Evolutionary conservation across 768 basidiomycete genomes (phyloP).

Genomic region (Tylopilus vinaceipallidus): DNA sequence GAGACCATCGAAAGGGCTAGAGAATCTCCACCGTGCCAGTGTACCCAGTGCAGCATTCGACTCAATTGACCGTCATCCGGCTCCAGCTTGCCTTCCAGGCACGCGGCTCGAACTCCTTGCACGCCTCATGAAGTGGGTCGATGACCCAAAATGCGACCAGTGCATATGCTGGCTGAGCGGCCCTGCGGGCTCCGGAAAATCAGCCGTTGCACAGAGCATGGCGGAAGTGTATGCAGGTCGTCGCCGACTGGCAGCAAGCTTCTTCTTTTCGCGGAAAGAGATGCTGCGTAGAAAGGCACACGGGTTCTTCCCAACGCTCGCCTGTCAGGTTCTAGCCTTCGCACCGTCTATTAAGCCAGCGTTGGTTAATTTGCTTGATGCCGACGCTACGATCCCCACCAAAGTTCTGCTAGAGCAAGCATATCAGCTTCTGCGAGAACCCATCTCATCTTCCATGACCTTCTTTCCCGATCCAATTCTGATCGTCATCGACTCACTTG

Average conservation of each 20-base stretch:
- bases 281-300: slow-evolving; percentile 20
- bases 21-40: slow-evolving; percentile 10
- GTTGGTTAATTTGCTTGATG: slow-evolving; percentile 19
- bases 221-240: slow-evolving; percentile 21
- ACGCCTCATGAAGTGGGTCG: slow-evolving; percentile 15
- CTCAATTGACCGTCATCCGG: slow-evolving; percentile 19
- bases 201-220: slow-evolving; percentile 29
- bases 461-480: slow-evolving; percentile 15
- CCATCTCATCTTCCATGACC: slow-evolving; percentile 9
- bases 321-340: slow-evolving; percentile 27
- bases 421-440: slow-evolving; percentile 23
- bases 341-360: slow-evolving; percentile 16
- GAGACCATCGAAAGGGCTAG: slow-evolving; percentile 8
- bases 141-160: slow-evolving; percentile 2
- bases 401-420: slow-evolving; percentile 26
- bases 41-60: slow-evolving; percentile 17
- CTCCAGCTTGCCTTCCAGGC: slow-evolving; percentile 19
- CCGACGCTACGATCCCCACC: slow-evolving; percentile 19
- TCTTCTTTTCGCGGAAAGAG: slow-evolving; percentile 33
- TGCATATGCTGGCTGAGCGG: slow-evolving; percentile 25
- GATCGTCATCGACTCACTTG: slow-evolving; percentile 24
- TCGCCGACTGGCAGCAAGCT: slow-evolving; percentile 31
- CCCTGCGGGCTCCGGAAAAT: slow-evolving; percentile 23
- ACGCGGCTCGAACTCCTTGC: slow-evolving; percentile 17
- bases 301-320: slow-evolving; percentile 31